phyloP scores from a whole-genome alignment of 1,284 basidiomycete species.

The Trametes hirsuta region DNA sequence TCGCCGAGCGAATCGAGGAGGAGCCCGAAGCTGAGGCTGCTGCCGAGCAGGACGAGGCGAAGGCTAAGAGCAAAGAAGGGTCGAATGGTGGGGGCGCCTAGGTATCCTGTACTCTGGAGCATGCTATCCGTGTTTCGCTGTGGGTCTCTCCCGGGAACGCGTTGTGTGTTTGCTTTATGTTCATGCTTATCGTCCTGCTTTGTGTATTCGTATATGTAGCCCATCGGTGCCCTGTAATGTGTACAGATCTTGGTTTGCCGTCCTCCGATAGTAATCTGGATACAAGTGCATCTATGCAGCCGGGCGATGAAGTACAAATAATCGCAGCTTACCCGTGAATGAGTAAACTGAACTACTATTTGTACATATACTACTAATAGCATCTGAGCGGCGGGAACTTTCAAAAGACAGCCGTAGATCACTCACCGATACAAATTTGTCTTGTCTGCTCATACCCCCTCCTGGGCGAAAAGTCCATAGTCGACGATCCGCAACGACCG shows the following conservation, averaged over 20 bases:
- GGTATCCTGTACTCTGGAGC: neutral
- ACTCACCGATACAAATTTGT: no score
- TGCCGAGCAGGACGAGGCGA: slow-evolving; percentile 41
- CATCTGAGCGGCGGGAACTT: neutral
- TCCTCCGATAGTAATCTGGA: no score
- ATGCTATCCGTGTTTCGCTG: no score
- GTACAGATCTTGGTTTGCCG: neutral
- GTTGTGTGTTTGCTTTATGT: neutral
- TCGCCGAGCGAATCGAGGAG: slow-evolving; percentile 71
- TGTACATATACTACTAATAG: no score
- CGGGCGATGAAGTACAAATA: neutral
- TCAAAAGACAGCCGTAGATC: no score
- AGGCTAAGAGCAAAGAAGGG: neutral
- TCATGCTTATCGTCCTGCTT: neutral
- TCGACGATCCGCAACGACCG: slow-evolving; percentile 71
- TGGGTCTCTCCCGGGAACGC: no score
- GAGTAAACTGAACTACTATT: no score
- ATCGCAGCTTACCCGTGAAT: neutral
- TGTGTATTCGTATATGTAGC: slow-evolving; percentile 2
- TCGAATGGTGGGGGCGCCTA: neutral
- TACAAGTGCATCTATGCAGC: no score
- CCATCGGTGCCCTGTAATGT: neutral
- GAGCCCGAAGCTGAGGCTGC: slow-evolving; percentile 81
- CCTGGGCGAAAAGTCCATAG: slow-evolving; percentile 67
- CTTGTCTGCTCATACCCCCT: neutral